Evolutionary conservation across 2,329 filamentous ascomycete species (phyloP).

Genomic region (Fusarium mangiferae): DNA sequence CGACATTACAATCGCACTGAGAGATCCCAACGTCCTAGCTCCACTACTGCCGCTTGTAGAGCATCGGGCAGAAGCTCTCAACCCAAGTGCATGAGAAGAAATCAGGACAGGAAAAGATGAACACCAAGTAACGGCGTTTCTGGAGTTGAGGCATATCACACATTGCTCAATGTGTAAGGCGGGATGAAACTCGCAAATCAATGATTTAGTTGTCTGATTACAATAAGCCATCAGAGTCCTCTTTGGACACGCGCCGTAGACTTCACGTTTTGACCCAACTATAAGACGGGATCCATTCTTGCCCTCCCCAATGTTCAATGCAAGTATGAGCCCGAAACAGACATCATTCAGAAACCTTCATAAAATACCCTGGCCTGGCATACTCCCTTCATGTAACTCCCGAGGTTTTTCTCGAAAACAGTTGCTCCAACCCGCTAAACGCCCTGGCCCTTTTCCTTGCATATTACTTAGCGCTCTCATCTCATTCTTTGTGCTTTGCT

Average conservation of each 20-base stretch:
- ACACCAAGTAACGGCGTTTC: constrained; percentile 23
- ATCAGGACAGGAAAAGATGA: neutral
- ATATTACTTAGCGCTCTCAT: neutral
- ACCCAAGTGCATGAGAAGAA: constrained; percentile 19
- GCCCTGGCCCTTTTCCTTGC: neutral
- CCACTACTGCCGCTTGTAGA: constrained; percentile 77
- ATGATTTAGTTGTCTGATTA: constrained; percentile 35
- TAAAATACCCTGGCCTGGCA: constrained; percentile 15
- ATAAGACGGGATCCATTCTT: neutral
- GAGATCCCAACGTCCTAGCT: constrained; percentile 81
- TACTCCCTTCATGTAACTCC: constrained; percentile 28
- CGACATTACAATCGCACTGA: constrained; percentile 78
- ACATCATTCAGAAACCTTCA: constrained; percentile 34
- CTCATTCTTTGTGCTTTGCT: neutral
- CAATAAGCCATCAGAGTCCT: constrained; percentile 20
- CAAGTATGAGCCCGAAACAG: constrained; percentile 27
- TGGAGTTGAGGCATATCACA: constrained; percentile 20
- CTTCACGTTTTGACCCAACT: constrained; percentile 2
- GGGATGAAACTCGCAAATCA: constrained; percentile 13
- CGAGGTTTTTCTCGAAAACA: constrained; percentile 14
- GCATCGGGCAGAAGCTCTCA: constrained; percentile 66
- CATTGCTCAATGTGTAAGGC: constrained; percentile 3
- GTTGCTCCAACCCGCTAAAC: constrained; percentile 16
- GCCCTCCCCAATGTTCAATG: constrained; percentile 3
- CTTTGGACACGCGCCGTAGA: constrained; percentile 2